Base-by-base conservation (phyloP, 352 stramenopile genomes). In the Globisporangium nodosum region DNA sequence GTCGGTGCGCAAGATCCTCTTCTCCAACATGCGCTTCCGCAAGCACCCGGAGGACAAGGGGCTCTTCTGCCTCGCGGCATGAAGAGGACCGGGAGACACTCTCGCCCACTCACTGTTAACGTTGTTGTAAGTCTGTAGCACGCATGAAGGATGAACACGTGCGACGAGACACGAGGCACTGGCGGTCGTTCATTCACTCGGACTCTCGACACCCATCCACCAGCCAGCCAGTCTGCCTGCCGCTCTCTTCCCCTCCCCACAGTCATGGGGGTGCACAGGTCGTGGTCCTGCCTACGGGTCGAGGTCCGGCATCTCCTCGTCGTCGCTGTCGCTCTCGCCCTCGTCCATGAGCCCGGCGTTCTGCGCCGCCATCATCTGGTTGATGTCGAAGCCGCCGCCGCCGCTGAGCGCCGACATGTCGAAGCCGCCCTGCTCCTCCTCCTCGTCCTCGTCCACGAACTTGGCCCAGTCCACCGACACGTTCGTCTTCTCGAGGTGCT, bases 401-500 rank as follows among this genome's bases (percentile, higher is more conserved):
- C 84, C 86, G 64, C 78, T 88, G 49, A 94, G 80, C 63, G 86
- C 87, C 62, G 78, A 92, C 76, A 93, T 88, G 66, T 96, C 86
- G 60, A 96, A 94, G 64, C 84, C 81, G 24, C 64, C 70, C 61
- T 89, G 73, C 55, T 96, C 92, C 24, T 96, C 89, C 56, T 98
- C 92, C 47, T 98, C 96, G 69, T 98, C 96, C 71, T 98, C 94
- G 69, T 98, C 96, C 43, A 98, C 92, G 70, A 97, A 98, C 70
- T 96, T 95, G 83, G 92, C 86, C 96, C 96, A 98, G 76, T 98
- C 96, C 67, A 97, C 86, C 69, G 93, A 94, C 11, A 98, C 92
- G 66, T 97, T 97, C 68, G 96, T 98, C 82, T 98, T 98, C 73
- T 98, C 92, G 54, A 98, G 68, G 53, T 80, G 65, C 85, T 99